These are phyloP conservation scores for Inga laurina DNA, from an alignment of 306 rosid genomes.

Conservation along the genomic window DNA sequence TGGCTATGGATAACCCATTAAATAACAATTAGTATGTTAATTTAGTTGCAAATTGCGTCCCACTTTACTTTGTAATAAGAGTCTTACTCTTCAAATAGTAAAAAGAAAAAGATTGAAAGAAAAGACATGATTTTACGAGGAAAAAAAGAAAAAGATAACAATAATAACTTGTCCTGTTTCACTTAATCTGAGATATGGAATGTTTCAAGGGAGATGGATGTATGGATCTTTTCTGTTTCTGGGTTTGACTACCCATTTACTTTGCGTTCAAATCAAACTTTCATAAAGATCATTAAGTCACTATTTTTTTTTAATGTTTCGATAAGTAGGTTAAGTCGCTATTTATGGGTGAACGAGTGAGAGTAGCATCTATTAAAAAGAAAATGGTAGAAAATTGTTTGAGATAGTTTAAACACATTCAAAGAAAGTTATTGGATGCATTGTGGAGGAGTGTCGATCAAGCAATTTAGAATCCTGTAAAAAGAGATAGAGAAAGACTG, in stretches of 20 bases:
- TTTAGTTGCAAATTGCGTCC: not conserved
- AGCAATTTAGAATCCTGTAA: no score
- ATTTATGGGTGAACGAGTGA: no score
- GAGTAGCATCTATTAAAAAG: no score
- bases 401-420: no score
- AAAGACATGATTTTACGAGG: not conserved
- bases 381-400: no score
- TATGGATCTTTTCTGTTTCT: not conserved
- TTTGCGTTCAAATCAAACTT: not conserved
- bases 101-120: no score
- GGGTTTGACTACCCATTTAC: not conserved
- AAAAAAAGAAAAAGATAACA: not conserved
- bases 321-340: no score
- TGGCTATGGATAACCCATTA: not conserved
- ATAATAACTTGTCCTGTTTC: not conserved
- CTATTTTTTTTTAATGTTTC: no score
- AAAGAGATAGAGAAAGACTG: fast-evolving
- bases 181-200: not conserved
- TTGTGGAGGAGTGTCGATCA: no score
- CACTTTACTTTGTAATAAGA: not conserved
- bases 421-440: no score
- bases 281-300: no score
- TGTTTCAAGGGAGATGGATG: not conserved
- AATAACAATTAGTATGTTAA: not conserved
- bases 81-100: not conserved